A percentile compares a stretch with the other conserved stretches of the same genome.
Evolutionary conservation across 306 rosid genomes (phyloP).

Genomic region (Ormosia semicastrata): DNA sequence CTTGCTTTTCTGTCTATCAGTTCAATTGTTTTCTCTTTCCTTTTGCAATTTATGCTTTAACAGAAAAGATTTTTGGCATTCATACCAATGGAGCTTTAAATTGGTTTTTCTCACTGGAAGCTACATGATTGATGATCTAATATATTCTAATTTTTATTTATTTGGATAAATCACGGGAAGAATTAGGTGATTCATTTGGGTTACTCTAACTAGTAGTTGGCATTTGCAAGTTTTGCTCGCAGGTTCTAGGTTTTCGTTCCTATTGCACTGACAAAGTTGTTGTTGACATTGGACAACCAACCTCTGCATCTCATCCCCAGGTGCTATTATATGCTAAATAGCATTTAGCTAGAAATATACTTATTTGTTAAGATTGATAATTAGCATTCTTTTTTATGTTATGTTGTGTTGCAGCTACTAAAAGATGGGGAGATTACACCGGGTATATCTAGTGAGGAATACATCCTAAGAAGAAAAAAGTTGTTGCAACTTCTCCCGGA

Average conservation of each 20-base stretch:
- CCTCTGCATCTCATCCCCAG: constrained; percentile 81
- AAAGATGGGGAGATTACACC: constrained; percentile 89
- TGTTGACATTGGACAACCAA: constrained; percentile 87
- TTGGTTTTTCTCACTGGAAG: neutral
- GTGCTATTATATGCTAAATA: constrained; percentile 22
- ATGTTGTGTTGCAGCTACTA: constrained; percentile 56
- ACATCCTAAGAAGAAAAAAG: constrained; percentile 68
- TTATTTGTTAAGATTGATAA: neutral
- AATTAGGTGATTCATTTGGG: constrained; percentile 1
- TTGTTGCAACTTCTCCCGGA: constrained; percentile 83
- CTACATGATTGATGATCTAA: neutral
- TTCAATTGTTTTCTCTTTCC: neutral
- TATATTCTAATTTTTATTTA: neutral
- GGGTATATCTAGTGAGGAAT: constrained; percentile 73
- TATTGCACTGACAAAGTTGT: constrained; percentile 44
- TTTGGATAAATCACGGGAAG: neutral
- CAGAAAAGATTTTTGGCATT: neutral
- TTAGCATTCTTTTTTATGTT: constrained; percentile 10
- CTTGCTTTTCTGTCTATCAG: neutral
- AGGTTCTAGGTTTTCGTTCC: constrained; percentile 53
- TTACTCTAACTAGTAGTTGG: constrained; percentile 19
- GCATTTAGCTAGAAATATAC: neutral
- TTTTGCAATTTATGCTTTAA: neutral
- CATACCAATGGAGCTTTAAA: neutral
- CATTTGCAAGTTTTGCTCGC: constrained; percentile 30